Conservation (phyloP, 2,329 filamentous ascomycete species). For the Aspergillus cejpii region DNA sequence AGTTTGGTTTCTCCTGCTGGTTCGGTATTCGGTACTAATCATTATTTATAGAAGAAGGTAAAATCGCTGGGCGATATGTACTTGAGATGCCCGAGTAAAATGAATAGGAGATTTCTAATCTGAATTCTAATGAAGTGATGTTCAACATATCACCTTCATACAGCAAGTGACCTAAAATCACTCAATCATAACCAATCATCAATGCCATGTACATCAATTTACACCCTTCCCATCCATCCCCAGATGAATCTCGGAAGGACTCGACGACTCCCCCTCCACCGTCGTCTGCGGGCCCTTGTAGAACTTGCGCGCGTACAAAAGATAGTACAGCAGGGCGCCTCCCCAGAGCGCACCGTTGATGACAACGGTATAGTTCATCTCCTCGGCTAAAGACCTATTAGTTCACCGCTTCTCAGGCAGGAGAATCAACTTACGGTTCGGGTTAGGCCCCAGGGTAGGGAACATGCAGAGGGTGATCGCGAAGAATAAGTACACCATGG, state of each 20-base stretch:
- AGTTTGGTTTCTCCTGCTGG: constrained; percentile 10
- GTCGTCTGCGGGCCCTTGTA: constrained; percentile 56
- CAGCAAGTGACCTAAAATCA: no score
- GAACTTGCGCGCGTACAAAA: constrained; percentile 52
- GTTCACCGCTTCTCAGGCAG: constrained; percentile 3
- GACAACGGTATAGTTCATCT: constrained; percentile 58
- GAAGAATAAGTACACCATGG: constrained; percentile 50
- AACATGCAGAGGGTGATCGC: constrained; percentile 54
- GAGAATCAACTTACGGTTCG: constrained; percentile 34
- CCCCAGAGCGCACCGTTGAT: constrained; percentile 54
- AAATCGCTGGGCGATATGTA: constrained; percentile 41
- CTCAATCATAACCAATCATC: no score
- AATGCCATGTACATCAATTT: no score
- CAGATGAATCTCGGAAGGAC: constrained; percentile 6
- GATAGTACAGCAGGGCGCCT: constrained; percentile 51
- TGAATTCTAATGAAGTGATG: no score
- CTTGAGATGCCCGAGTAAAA: constrained; percentile 40
- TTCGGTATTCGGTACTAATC: constrained; percentile 14
- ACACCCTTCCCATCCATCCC: neutral
- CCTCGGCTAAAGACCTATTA: constrained; percentile 24
- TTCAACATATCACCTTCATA: no score
- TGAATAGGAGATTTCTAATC: no score
- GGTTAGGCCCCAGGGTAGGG: constrained; percentile 50
- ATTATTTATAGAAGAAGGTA: constrained; percentile 29
- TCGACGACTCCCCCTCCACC: constrained; percentile 31